Evolutionary conservation across 768 basidiomycete genomes (phyloP).

Genomic region (Mycena vitilis): DNA sequence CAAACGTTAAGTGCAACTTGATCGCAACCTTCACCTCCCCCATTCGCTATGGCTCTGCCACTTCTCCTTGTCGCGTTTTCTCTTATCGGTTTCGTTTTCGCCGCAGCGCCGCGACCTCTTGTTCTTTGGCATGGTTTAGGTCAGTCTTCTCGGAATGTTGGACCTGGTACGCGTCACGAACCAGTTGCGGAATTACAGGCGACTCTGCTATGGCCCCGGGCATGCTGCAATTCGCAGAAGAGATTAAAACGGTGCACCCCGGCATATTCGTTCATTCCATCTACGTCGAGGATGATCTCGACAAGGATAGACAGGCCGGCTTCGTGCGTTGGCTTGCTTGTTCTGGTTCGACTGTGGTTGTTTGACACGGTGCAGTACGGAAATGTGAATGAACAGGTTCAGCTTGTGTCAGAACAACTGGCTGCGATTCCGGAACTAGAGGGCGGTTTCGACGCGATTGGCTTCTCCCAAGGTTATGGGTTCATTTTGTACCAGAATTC

Average conservation of each 20-base stretch:
- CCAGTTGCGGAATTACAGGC: constrained; percentile 50
- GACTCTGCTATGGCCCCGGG: constrained; percentile 81
- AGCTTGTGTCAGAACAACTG: constrained; percentile 72
- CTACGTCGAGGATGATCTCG: constrained; percentile 70
- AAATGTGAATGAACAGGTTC: constrained; percentile 78
- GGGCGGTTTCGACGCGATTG: constrained; percentile 86
- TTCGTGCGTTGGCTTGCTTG: constrained; percentile 65
- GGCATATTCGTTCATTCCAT: constrained; percentile 85
- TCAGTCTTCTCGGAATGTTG: constrained; percentile 6
- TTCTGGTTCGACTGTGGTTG: background rate
- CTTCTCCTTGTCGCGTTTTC: background rate
- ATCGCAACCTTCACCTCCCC: too few species aligned
- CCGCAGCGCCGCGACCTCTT: constrained; percentile 57
- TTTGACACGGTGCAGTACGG: constrained; percentile 67
- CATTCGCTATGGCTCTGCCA: constrained; percentile 8
- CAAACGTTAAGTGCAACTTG: background rate
- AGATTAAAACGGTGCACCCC: constrained; percentile 72
- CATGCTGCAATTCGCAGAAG: constrained; percentile 71
- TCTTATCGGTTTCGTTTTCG: constrained; percentile 7
- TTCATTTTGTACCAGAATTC: background rate
- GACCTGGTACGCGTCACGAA: background rate
- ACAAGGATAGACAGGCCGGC: constrained; percentile 74
- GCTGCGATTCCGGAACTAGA: constrained; percentile 70
- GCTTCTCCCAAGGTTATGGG: constrained; percentile 83
- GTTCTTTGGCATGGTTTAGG: constrained; percentile 83